Evolutionary conservation across 345 rosid species (phyloP).

Genomic region (Dovyalis caffra): DNA sequence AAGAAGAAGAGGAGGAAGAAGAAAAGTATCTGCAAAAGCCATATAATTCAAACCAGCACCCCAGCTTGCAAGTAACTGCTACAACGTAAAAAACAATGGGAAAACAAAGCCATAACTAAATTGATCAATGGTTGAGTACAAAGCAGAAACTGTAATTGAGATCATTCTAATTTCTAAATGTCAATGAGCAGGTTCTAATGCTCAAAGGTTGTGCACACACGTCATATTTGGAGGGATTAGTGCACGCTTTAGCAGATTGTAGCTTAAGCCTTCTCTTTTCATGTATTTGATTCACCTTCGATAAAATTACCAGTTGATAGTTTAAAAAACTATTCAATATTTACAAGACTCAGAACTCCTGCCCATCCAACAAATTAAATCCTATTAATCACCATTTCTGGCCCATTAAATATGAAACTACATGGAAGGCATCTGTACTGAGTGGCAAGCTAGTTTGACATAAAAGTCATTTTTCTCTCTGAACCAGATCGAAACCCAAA

Average conservation of each 20-base stretch:
- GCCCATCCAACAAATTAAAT: too few relatives aligned
- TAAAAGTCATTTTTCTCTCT: too few relatives aligned
- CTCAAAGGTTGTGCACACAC: not conserved
- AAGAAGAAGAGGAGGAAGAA: too few relatives aligned
- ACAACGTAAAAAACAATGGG: not conserved
- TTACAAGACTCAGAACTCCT: not conserved
- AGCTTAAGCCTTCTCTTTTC: not conserved
- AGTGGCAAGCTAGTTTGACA: too few relatives aligned
- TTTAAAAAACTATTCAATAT: not conserved
- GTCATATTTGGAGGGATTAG: not conserved
- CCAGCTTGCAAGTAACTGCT: not conserved
- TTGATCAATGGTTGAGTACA: not conserved
- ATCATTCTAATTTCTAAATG: not conserved
- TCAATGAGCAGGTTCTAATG: not conserved
- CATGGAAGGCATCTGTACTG: too few relatives aligned
- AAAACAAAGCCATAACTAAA: not conserved
- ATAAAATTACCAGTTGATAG: not conserved
- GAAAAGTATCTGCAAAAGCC: not conserved
- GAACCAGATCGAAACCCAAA: too few relatives aligned
- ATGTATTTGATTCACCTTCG: not conserved
- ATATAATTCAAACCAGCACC: not conserved
- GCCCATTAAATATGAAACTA: too few relatives aligned
- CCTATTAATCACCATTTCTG: too few relatives aligned
- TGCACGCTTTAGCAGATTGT: not conserved
- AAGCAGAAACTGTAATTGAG: not conserved